These are phyloP conservation scores for Exophiala xenobiotica DNA, from an alignment of 2,329 filamentous ascomycete genomes.

Conservation along the genomic window DNA sequence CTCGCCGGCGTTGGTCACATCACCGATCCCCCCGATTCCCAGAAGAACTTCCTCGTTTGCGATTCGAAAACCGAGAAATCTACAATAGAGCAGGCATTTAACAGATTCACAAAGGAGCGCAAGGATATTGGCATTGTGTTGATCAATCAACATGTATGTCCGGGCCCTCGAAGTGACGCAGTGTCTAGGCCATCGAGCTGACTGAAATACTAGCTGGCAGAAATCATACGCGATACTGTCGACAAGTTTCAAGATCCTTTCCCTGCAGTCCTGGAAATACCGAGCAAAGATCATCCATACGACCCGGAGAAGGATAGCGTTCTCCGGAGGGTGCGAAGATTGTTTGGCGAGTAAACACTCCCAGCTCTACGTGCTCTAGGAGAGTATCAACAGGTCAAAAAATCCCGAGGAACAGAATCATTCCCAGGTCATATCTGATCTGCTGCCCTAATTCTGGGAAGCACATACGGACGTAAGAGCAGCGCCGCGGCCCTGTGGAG, in stretches of 20 bases:
- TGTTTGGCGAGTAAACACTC: constrained; percentile 58
- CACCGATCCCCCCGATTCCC: constrained; percentile 78
- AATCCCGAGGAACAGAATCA: too few relatives aligned
- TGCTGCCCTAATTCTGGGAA: too few relatives aligned
- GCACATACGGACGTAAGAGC: too few relatives aligned
- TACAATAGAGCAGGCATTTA: constrained; percentile 85
- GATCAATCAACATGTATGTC: constrained; percentile 91
- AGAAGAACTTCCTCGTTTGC: constrained; percentile 98
- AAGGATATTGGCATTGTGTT: constrained; percentile 96
- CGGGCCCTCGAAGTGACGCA: not conserved
- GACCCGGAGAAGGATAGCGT: constrained; percentile 99
- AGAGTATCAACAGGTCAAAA: too few relatives aligned
- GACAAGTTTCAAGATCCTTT: constrained; percentile 93
- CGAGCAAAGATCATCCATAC: constrained; percentile 98
- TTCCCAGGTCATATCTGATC: too few relatives aligned
- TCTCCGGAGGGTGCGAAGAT: constrained; percentile 75
- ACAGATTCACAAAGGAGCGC: constrained; percentile 80
- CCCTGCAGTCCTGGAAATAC: constrained; percentile 93
- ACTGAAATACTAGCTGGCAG: constrained; percentile 69
- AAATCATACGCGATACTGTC: constrained; percentile 85
- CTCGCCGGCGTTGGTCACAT: constrained; percentile 97
- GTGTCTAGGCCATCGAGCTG: constrained; percentile 5
- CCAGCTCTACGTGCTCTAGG: not conserved
- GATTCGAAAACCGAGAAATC: constrained; percentile 88
- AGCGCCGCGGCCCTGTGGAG: too few relatives aligned